A percentile compares a stretch with the other conserved stretches of the same genome.
Conservation (phyloP, 1,284 basidiomycete species). For the Heterobasidion parviporum region DNA sequence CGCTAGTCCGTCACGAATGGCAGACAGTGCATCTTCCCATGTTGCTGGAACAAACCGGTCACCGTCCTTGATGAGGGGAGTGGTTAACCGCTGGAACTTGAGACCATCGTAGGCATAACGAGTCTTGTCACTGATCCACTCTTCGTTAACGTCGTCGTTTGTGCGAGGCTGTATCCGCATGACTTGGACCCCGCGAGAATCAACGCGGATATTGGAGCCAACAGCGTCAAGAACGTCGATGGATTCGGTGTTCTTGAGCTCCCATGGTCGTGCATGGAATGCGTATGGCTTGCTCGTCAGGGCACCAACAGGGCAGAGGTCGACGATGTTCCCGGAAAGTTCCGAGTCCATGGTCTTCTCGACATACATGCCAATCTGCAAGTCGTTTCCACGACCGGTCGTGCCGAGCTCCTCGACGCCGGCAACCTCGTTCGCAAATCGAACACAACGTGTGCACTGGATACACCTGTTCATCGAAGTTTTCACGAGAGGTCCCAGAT, state of each 20-base stretch:
- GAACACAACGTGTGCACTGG: slow-evolving; percentile 98
- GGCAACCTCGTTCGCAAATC: slow-evolving; percentile 98
- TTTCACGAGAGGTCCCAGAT: slow-evolving; percentile 96
- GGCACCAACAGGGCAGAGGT: slow-evolving; percentile 96
- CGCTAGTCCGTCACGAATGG: slow-evolving; percentile 74
- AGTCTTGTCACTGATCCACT: slow-evolving; percentile 99
- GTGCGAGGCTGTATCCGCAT: slow-evolving; percentile 96
- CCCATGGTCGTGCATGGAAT: slow-evolving; percentile 96
- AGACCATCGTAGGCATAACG: slow-evolving; percentile 96
- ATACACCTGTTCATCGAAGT: slow-evolving; percentile 99
- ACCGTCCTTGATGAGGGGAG: slow-evolving; percentile 85
- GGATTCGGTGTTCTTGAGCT: slow-evolving; percentile 97
- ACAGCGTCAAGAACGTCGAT: slow-evolving; percentile 98
- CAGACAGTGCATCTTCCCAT: slow-evolving; percentile 88
- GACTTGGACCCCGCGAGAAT: slow-evolving; percentile 92
- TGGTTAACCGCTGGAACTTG: slow-evolving; percentile 91
- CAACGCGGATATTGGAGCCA: slow-evolving; percentile 95
- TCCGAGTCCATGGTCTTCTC: slow-evolving; percentile 98
- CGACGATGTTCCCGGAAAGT: slow-evolving; percentile 95
- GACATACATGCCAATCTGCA: slow-evolving; percentile 98
- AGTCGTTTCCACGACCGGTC: slow-evolving; percentile 94
- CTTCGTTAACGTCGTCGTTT: slow-evolving; percentile 99
- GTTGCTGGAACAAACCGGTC: slow-evolving; percentile 88
- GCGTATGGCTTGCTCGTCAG: slow-evolving; percentile 98
- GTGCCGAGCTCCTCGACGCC: slow-evolving; percentile 98